Evolutionary conservation across 345 rosid species (phyloP).

Genomic region (Citrus australasica): DNA sequence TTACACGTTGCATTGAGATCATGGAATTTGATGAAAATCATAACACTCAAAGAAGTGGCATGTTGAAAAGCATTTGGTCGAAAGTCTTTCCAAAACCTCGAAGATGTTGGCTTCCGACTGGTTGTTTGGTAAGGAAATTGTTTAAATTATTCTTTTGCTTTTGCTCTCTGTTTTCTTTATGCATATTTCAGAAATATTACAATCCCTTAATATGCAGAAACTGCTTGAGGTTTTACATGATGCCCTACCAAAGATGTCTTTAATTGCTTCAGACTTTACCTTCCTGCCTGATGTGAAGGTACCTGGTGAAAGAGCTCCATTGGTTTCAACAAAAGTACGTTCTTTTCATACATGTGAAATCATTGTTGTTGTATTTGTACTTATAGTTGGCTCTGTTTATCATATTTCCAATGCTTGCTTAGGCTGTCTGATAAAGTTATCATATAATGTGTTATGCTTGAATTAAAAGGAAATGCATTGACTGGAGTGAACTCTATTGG

Average conservation of each 20-base stretch:
- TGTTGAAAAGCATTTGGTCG: conserved; percentile 57
- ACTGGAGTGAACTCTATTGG: neutral
- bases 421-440: neutral
- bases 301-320: conserved; percentile 93
- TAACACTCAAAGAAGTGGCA: conserved; percentile 21
- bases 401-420: neutral
- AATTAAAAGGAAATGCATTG: neutral
- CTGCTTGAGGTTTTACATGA: conserved; percentile 74
- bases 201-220: conserved; percentile 50
- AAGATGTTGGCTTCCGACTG: conserved; percentile 97
- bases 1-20: conserved; percentile 66
- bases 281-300: conserved; percentile 92
- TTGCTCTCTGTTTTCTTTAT: neutral
- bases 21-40: conserved; percentile 46
- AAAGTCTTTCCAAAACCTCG: conserved; percentile 78
- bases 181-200: neutral
- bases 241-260: conserved; percentile 91
- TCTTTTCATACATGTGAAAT: neutral
- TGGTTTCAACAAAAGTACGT: conserved; percentile 88
- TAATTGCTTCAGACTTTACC: conserved; percentile 92
- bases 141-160: neutral
- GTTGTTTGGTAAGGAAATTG: conserved; percentile 70
- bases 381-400: neutral
- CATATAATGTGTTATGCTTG: neutral
- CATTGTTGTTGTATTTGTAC: too few relatives aligned